Evolutionary conservation across 2,329 filamentous ascomycete genomes (phyloP), one percentile per base, ranked within the genome.

Genomic region (Acarospora socialis): DNA sequence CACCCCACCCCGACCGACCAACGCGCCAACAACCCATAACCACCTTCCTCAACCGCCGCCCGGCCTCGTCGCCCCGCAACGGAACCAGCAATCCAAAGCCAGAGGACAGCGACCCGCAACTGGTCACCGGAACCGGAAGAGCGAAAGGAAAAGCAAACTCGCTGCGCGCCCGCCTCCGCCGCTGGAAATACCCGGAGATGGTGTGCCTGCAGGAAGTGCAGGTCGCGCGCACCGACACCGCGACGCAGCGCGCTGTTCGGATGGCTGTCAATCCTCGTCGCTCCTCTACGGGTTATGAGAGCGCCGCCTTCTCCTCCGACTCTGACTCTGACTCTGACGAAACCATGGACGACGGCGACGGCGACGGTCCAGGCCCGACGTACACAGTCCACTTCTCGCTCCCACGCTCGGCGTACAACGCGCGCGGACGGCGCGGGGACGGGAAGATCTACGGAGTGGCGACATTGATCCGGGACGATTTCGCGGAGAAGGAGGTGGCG

Each of bases 361-460:
- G 41, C 12, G 36, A 39, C 5, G 47, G 44, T 2, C 58, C 57
- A 5, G 42, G 41, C 5, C 29, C 29, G 23, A 13, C 8, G 19
- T 67, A 67, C 37, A 42, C 51, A 13, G 48, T 57, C 0, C 49
- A 61, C 35, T 61, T 66, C 43, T 59, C 53, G 26, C 52, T 70
- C 0, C 63, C 66, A 0, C 49, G 46, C 1, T 63, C 70, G 40
- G 54, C 44, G 16, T 43, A 57, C 44, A 70, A 70, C 38, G 65
- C 61, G 3, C 51, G 50, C 1, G 64, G 61, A 1, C n/a, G n/a
- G n/a, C n/a, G n/a, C n/a, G 61, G 62, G 21, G 59, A 54, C 2
- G 57, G 65, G 1, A 66, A 58, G 34, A 46, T 68, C 1, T 66
- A 70, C 38, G 66, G 66, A 10, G 63, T 71, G 2, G 62, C 56